Evolutionary conservation across 163 green algal genomes (phyloP).

Genomic region (Scenedesmus sp.): DNA sequence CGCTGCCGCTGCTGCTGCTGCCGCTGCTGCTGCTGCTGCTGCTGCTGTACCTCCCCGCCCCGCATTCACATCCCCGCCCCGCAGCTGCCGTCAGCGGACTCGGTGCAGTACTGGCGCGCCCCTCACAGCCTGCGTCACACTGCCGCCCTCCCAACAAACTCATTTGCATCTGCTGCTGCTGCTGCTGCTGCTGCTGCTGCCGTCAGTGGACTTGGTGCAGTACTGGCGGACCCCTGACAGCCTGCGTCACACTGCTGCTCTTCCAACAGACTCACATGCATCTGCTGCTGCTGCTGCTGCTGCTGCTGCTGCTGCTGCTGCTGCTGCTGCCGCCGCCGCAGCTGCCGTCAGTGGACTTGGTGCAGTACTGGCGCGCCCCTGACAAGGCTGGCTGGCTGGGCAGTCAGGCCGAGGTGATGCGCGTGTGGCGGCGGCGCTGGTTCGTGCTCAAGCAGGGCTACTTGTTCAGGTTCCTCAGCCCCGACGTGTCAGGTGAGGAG

Average conservation of each 20-base stretch:
- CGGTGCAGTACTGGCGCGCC: conserved; percentile 92
- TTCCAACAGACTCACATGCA: not conserved
- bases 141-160: no score
- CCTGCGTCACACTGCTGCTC: no score
- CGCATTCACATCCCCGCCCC: not conserved
- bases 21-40: not conserved
- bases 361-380: conserved; percentile 90
- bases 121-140: conserved; percentile 69
- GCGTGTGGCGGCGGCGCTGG: conserved; percentile 93
- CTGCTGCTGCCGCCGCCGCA: conserved; percentile 46
- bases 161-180: not conserved
- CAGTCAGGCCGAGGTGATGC: conserved; percentile 90
- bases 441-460: conserved; percentile 96
- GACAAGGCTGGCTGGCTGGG: conserved; percentile 96
- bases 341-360: conserved; percentile 84
- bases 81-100: conserved; percentile 83
- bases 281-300: not conserved
- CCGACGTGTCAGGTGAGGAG: conserved; percentile 40
- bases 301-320: not conserved
- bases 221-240: conserved; percentile 90
- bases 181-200: conserved; percentile 65
- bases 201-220: conserved; percentile 88
- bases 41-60: not conserved
- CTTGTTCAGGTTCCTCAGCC: conserved; percentile 90
- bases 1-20: not conserved